Evolutionary conservation across 2,329 filamentous ascomycete species (phyloP), one percentile per base, ranked within the genome.

Genomic region (Aspergillus pseudoterreus): DNA sequence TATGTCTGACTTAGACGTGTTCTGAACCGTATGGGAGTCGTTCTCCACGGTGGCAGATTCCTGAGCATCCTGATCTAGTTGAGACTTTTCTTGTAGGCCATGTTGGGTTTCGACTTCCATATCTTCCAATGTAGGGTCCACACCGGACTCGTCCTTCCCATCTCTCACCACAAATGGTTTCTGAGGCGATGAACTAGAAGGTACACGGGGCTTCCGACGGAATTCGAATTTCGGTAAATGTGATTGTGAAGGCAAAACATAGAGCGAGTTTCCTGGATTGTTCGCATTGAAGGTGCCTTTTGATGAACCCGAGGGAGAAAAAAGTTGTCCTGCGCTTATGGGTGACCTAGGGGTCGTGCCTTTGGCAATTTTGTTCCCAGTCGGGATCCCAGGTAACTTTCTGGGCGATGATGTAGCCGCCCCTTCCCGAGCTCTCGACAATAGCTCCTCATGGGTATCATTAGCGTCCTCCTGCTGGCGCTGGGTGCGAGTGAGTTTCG

Each of bases 191-290:
- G 52, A 21, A 10, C 56, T 51, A 15, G 55, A 48, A 14, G 44
- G 17, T 24, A 49, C 38, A 15, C 46, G 32, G 35, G 57, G 60
- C 49, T 51, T 61, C 14, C 63, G 59, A 32, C 67, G 67, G 52
- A 70, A 75, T 59, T 72, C 64, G 51, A 74, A 75, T 42, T 66
- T 67, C 2, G 70, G 64, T 43, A 72, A 56, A 36, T 71, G 66
- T 19, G 71, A 72, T 6, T 70, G 69, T 8, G 71, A 70, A 45
- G 67, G 63, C 14, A 69, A 53, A 14, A 68, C 57, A 48, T 58
- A 61, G 45, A 69, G 53, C 4, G 67, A 71, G 9, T 51, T 57
- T 9, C 56, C 55, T 15, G 17, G 22, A 39, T 56, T 53, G 12
- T 9, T 41, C 17, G 22, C 21, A 22, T 52, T 32, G 8, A 48